Conservation (phyloP, 2,329 filamentous ascomycete genomes). For the Cytospora mali region DNA sequence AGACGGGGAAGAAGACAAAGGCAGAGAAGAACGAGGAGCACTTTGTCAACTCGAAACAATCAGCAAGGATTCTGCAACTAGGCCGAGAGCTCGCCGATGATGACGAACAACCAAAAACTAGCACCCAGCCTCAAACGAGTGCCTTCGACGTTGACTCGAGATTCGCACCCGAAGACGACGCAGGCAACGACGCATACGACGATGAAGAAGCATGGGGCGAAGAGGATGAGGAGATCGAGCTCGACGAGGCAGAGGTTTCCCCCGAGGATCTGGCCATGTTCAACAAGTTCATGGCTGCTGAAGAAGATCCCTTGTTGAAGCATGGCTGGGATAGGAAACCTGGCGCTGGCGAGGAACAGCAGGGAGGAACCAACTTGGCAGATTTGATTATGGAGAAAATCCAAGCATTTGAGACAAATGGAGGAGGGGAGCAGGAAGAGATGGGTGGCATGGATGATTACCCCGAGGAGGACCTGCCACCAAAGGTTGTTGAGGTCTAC, state of each 20-base stretch:
- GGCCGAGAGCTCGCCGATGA: conserved; percentile 88
- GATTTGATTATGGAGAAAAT: conserved; percentile 95
- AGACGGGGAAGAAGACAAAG: conserved; percentile 52
- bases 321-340: conserved; percentile 56
- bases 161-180: conserved; percentile 60
- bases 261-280: conserved; percentile 88
- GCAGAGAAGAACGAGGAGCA: conserved; percentile 69
- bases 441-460: conserved; percentile 72
- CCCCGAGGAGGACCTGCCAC: conserved; percentile 71
- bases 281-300: conserved; percentile 82
- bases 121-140: conserved; percentile 51
- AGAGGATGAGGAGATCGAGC: conserved; percentile 70
- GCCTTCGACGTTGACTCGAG: conserved; percentile 82
- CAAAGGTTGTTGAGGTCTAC: conserved; percentile 93
- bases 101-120: conserved; percentile 56
- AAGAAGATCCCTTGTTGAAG: conserved; percentile 73
- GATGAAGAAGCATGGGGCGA: conserved; percentile 75
- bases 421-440: conserved; percentile 44
- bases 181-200: conserved; percentile 50
- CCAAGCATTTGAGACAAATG: conserved; percentile 78
- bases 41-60: conserved; percentile 87
- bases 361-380: conserved; percentile 75
- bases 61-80: conserved; percentile 84
- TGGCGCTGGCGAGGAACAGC: conserved; percentile 46
- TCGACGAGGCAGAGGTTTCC: conserved; percentile 72